Conservation (phyloP, 768 basidiomycete genomes). For the Termitomyces sp. region DNA sequence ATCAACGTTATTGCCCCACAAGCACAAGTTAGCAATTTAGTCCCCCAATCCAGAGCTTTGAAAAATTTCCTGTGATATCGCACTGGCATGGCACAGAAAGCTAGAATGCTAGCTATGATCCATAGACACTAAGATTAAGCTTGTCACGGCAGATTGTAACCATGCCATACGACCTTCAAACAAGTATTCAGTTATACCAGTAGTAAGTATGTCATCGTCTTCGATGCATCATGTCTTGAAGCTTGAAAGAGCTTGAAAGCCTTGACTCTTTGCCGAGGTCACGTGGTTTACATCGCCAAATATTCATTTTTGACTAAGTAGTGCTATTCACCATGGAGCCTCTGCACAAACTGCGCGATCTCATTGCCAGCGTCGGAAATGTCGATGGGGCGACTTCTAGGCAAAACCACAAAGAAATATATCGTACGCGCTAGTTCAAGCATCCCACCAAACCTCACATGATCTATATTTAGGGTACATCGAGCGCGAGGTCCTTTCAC, state of each 20-base stretch:
- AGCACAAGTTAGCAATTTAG: not conserved
- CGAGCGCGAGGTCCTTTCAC: conserved; percentile 18
- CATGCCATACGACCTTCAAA: not conserved
- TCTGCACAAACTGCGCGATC: conserved; percentile 13
- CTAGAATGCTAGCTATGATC: not conserved
- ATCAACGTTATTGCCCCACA: not conserved
- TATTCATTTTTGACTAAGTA: too few species aligned
- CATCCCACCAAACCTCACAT: not conserved
- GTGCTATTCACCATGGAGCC: too few species aligned
- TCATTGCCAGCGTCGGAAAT: conserved; percentile 13
- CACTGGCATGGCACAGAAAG: not conserved
- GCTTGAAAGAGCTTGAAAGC: too few species aligned
- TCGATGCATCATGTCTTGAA: too few species aligned
- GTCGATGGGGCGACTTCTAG: not conserved
- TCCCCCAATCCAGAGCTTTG: not conserved
- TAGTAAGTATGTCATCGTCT: too few species aligned
- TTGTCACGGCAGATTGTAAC: not conserved
- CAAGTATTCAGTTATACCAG: too few species aligned
- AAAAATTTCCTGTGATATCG: not conserved
- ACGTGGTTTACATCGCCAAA: too few species aligned
- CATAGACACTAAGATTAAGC: not conserved
- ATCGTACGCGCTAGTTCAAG: conserved; percentile 5
- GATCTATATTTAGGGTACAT: conserved; percentile 17
- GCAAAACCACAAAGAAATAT: conserved; percentile 15
- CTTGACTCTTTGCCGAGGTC: too few species aligned